Evolutionary conservation across 2,329 filamentous ascomycete species (phyloP), one percentile per base, ranked within the genome.

Genomic region (Claviceps capensis): DNA sequence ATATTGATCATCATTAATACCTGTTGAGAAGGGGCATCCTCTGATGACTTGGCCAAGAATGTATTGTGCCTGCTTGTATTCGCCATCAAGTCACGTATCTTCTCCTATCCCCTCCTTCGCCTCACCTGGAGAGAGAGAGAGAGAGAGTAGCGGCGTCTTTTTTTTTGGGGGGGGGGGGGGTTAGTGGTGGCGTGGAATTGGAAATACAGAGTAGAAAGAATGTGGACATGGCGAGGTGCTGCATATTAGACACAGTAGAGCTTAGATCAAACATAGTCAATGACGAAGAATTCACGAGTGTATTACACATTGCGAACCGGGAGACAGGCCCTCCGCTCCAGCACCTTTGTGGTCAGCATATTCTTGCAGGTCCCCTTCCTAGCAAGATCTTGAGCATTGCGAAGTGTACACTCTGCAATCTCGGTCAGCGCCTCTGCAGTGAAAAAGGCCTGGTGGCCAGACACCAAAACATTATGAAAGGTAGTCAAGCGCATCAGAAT

Each of bases 371-470:
- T 61, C 16, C 61, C 59, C 0, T 14, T 40, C 4, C 9, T 43
- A 22, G 40, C 40, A 38, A 75, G 73, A 54, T 77, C 72, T 30
- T 69, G 68, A 3, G 82, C 60, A 61, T 84, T 85, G 52, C 67
- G 64, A 54, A 84, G 59, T 1, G 81, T 84, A 50, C 71, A 75
- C 46, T 76, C 72, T 1, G 81, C 75, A 58, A 85, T 86, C 65
- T 83, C 80, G 7, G 69, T 67, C 48, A 86, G 65, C 1, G 82
- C 82, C 65, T 85, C 81, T 37, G 76, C 68, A 5, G 82, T 85
- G 59, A 86, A 82, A 66, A 85, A 86, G 1, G 79, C 82, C 68
- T 85, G 82, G 58, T 86, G 82, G 0, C 82, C 81, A 56, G 76
- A 82, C 54, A 86, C 68, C 45, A 86, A 63, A 3, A 83, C 82